Base-by-base conservation (phyloP, 305 asterid species). In the Fraxinus paxiana region DNA sequence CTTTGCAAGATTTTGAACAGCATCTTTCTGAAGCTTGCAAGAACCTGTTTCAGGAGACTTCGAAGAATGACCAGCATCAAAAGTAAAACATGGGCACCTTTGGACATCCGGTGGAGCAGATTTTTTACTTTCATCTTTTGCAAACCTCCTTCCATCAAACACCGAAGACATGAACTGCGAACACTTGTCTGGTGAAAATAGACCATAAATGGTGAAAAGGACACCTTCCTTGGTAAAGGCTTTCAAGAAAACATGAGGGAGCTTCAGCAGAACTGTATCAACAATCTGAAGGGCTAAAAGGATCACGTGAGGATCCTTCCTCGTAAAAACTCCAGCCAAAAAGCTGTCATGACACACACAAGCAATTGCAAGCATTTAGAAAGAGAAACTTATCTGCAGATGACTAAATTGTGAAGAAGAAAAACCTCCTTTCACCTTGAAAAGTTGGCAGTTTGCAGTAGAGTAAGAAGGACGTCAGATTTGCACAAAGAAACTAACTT, bases 221-320 rank as follows among this genome's bases (percentile, higher is more conserved):
- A 96, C 94, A 71, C 99, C 99, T 89, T 94, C 98, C 88, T 93
- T 96, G 74, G 87, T 86, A 82, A 96, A 94, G 89, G 97, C 88
- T 85, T 85, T 86, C 90, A 91, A 82, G 88, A 89, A 92, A 67
- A 81, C 81, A 80, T 91, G 86, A 9, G 97, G 91, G 83, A 88
- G 94, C 91, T 94, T 96, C 85, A 89, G 89, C 90, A 93, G 88
- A 82, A 91, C 80, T 33, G 92, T 84, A 79, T 94, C 92, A 65
- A 91, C 97, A 74, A 94, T 90, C 81, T 90, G 92, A 90, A 96
- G 98, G 83, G 92, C 97, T 79, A 89, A 79, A 28, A 90, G 70
- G 78, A 90, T 79, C 83, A 93, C 92, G 79, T 94, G 99, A 77
- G 83, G 91, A 85, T 96, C 99, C 91, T 94, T 94, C 84, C 96